Evolutionary conservation across 768 basidiomycete species (phyloP), one percentile per base, ranked within the genome.

Genomic region (Tulasnella sp.): DNA sequence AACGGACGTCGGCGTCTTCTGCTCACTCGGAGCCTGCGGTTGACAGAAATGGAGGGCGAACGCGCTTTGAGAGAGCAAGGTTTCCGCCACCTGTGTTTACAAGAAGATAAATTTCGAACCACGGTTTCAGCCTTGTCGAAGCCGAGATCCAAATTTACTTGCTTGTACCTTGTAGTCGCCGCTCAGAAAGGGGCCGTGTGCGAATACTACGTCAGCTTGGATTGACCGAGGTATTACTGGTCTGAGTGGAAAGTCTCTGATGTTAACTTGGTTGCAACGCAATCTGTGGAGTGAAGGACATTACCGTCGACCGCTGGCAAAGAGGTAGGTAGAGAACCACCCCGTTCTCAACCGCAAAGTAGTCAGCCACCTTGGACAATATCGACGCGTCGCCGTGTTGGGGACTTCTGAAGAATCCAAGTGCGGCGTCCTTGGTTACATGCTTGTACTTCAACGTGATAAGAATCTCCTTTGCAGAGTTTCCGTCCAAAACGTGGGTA

Each of bases 301-400:
- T 29, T n/a, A 46, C 69, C 73, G 40, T 15, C 88, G 86, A 3
- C 86, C 86, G 78, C 89, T 90, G 5, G 90, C 89, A 81, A 90
- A 91, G 1, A 91, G 84, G 81, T 91, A 90, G 0, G 90, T 90
- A 15, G 87, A 89, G 83, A 91, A 91, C 90, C 91, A 91, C 20
- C 90, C n/a, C 90, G 82, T 91, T 90, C 83, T 89, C 88, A 5
- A 89, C 84, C 3, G 89, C 86, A 61, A 91, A 83, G 78, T 91
- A 91, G 75, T 90, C 90, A 80, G 88, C 90, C 23, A 92, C 88
- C 9, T 85, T 84, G 46, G 90, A 83, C 80, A 91, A 91, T 18
- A 91, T 83, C 5, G 89, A 89, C 26, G 83, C 80, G 80, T 91
- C 89, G 76, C 88, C 89, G 82, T 91, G 89, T 39, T 88, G 77